Evolutionary conservation across 768 basidiomycete genomes (phyloP).

Genomic region (Lentinula guzmanii): DNA sequence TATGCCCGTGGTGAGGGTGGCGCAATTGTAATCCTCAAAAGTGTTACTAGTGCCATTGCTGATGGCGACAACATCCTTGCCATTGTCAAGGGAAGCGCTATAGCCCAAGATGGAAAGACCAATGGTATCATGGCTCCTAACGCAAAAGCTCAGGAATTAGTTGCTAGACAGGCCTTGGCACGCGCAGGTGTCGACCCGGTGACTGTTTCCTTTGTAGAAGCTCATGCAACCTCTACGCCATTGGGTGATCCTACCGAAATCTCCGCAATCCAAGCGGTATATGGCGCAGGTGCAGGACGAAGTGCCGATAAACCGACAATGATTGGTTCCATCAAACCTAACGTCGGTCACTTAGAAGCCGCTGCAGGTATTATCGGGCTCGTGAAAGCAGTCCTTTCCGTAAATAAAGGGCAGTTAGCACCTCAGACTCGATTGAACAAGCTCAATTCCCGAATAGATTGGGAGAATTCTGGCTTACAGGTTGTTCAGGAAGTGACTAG

Average conservation of each 20-base stretch:
- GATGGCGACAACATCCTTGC: conserved; percentile 26
- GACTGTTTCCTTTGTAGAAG: conserved; percentile 32
- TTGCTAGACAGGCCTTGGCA: conserved; percentile 22
- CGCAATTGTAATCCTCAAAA: conserved; percentile 22
- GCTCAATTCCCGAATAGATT: background rate
- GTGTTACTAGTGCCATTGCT: conserved; percentile 19
- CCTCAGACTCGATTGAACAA: background rate
- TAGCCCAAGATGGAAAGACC: conserved; percentile 22
- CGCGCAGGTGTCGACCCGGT: conserved; percentile 16
- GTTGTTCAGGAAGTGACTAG: background rate
- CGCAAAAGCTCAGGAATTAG: conserved; percentile 21
- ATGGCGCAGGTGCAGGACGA: conserved; percentile 11
- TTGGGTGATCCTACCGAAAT: conserved; percentile 36
- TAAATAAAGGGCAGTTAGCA: conserved; percentile 1
- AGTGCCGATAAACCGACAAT: conserved; percentile 12
- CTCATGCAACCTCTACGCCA: conserved; percentile 36
- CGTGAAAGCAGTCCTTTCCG: background rate
- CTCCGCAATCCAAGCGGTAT: conserved; percentile 29
- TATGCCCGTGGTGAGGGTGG: conserved; percentile 24
- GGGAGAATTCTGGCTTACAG: background rate
- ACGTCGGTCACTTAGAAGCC: conserved; percentile 18
- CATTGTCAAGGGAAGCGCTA: conserved; percentile 23
- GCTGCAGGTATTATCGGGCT: background rate
- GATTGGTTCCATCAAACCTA: conserved; percentile 28
- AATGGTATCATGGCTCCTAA: conserved; percentile 23